Conservation (phyloP, 2,329 filamentous ascomycete genomes). For the Trichoderma arundinaceum region DNA sequence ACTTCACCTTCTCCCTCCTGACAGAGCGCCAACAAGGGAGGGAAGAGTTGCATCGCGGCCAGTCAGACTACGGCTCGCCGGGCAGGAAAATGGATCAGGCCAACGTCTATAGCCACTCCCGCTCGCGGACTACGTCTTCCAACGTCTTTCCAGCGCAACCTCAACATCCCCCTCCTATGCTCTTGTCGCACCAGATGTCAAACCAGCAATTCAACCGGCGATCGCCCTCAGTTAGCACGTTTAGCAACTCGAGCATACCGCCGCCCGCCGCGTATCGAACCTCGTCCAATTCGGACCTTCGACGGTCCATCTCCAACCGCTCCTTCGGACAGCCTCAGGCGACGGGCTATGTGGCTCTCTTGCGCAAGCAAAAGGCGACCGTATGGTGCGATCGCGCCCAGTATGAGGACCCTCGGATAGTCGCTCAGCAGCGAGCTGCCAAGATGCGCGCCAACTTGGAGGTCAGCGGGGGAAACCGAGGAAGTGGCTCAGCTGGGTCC, state of each 20-base stretch:
- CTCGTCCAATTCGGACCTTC: constrained; percentile 63
- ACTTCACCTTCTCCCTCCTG: neutral
- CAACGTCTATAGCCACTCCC: constrained; percentile 57
- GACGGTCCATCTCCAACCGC: constrained; percentile 80
- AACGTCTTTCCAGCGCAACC: constrained; percentile 54
- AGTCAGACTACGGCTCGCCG: neutral
- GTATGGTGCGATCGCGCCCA: constrained; percentile 98
- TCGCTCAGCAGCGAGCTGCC: constrained; percentile 83
- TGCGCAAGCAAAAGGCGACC: constrained; percentile 95
- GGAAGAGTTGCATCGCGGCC: neutral
- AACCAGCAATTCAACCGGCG: constrained; percentile 50
- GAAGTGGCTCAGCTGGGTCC: constrained; percentile 53
- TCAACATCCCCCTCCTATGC: constrained; percentile 40
- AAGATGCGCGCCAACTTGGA: constrained; percentile 86
- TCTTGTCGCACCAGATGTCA: constrained; percentile 24
- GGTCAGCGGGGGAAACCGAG: constrained; percentile 65
- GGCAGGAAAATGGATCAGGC: constrained; percentile 41
- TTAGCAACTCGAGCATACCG: constrained; percentile 72
- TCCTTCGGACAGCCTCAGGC: constrained; percentile 69
- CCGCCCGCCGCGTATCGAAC: constrained; percentile 63
- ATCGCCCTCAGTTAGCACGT: constrained; percentile 70
- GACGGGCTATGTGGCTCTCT: constrained; percentile 89
- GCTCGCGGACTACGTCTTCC: constrained; percentile 63
- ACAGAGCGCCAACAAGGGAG: neutral
- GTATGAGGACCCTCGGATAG: constrained; percentile 83